Conservation (phyloP, 352 stramenopile species). For the Phytophthora pseudosyringae region DNA sequence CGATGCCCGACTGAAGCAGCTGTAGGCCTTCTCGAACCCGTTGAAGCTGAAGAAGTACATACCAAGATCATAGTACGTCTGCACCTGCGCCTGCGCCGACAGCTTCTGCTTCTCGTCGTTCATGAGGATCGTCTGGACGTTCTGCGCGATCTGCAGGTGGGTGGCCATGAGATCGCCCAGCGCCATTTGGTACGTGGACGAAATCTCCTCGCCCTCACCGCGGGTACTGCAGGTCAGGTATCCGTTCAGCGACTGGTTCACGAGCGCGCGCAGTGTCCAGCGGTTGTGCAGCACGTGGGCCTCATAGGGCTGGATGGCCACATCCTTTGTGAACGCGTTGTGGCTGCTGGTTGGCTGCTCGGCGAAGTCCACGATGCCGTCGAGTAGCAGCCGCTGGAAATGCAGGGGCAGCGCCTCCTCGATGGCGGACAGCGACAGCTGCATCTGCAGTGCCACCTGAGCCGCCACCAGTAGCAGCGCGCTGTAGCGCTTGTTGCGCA, state of each 20-base stretch:
- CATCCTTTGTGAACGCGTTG: slow-evolving; percentile 40
- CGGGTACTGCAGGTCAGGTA: slow-evolving; percentile 75
- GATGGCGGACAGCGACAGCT: slow-evolving; percentile 58
- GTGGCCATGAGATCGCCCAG: slow-evolving; percentile 66
- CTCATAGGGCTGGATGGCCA: slow-evolving; percentile 50
- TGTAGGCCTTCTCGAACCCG: slow-evolving; percentile 76
- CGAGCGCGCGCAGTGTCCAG: slow-evolving; percentile 77
- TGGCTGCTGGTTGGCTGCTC: slow-evolving; percentile 45
- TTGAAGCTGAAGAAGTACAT: slow-evolving; percentile 84
- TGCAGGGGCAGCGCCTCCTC: slow-evolving; percentile 71
- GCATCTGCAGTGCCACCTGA: slow-evolving; percentile 80
- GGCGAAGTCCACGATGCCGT: slow-evolving; percentile 81
- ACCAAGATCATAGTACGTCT: slow-evolving; percentile 72
- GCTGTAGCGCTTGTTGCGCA: slow-evolving; percentile 77
- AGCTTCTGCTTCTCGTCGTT: slow-evolving; percentile 58
- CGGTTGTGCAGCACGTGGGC: slow-evolving; percentile 73
- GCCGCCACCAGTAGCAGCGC: slow-evolving; percentile 75
- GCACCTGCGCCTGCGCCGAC: slow-evolving; percentile 49
- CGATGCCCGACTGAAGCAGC: slow-evolving; percentile 68
- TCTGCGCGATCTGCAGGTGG: slow-evolving; percentile 72
- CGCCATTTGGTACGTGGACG: slow-evolving; percentile 67
- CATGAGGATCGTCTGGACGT: slow-evolving; percentile 55
- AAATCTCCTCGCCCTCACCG: slow-evolving; percentile 70
- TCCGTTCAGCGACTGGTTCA: slow-evolving; percentile 72
- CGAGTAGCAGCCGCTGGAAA: slow-evolving; percentile 82